phyloP scores from a whole-genome alignment of 441 rosid genomes.

The Pelargonium cotyledonis region DNA sequence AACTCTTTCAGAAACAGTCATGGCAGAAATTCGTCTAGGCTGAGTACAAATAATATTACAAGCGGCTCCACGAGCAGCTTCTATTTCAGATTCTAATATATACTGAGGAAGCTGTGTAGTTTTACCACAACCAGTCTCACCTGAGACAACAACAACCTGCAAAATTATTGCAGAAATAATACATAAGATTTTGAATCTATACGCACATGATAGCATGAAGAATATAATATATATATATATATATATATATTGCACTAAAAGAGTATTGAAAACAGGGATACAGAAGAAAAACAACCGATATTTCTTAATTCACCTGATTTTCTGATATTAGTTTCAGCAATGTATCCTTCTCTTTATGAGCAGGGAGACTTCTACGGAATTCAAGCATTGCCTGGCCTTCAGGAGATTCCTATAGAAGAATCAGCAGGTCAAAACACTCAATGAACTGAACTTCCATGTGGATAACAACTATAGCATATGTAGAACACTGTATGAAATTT shows the following conservation, averaged over 20 bases:
- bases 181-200: background rate
- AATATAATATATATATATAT: background rate
- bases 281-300: background rate
- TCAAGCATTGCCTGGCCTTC: conserved; percentile 78
- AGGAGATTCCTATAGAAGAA: conserved; percentile 60
- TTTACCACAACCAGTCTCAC: conserved; percentile 99
- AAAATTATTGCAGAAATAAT: conserved; percentile 13
- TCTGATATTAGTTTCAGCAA: conserved; percentile 89
- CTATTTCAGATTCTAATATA: conserved; percentile 88
- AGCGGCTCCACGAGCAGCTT: conserved; percentile 93
- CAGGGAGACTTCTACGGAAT: conserved; percentile 72
- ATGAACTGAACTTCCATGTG: background rate
- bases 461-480: background rate
- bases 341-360: conserved; percentile 81
- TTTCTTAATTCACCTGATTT: conserved; percentile 59
- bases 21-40: conserved; percentile 96
- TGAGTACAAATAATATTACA: conserved; percentile 95
- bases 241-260: background rate
- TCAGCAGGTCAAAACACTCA: conserved; percentile 7
- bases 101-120: conserved; percentile 99
- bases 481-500: background rate
- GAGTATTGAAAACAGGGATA: background rate
- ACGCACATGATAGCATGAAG: background rate
- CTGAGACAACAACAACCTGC: conserved; percentile 89
- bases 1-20: conserved; percentile 94